Conservation (phyloP, 2,329 filamentous ascomycete species). For the Leptodontidium sp. region DNA sequence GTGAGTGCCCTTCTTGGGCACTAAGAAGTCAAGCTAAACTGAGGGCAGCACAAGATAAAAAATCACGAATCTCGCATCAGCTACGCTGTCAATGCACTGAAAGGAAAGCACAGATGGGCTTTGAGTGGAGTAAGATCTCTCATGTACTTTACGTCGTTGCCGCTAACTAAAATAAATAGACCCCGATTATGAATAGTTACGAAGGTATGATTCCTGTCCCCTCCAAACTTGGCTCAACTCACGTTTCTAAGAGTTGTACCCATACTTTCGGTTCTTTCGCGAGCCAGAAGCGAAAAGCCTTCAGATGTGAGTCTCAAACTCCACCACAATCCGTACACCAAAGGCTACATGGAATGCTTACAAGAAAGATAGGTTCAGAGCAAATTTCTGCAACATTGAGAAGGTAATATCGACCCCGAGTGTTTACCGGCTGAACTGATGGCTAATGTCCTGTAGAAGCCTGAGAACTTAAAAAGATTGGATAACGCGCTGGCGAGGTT, state of each 20-base stretch:
- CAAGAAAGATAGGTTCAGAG: constrained; percentile 4
- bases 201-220: constrained; percentile 20
- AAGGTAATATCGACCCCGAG: not conserved
- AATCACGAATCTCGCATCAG: constrained; percentile 51
- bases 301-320: not conserved
- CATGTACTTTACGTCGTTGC: not conserved
- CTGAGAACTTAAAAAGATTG: not conserved
- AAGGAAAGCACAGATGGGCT: constrained; percentile 29
- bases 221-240: not conserved
- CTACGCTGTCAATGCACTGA: constrained; percentile 49
- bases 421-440: not conserved
- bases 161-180: constrained; percentile 10
- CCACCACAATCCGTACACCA: not conserved
- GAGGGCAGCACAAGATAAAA: constrained; percentile 55
- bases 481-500: not conserved
- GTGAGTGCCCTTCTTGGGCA: constrained; percentile 12
- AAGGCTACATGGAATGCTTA: not conserved
- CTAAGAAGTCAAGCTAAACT: not conserved
- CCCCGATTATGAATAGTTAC: constrained; percentile 31
- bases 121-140: constrained; percentile 31
- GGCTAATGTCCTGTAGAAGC: not conserved
- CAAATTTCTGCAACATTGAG: not conserved
- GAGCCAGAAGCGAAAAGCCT: constrained; percentile 10
- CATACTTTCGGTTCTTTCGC: constrained; percentile 31
- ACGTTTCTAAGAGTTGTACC: constrained; percentile 26